Evolutionary conservation across 495 filamentous ascomycete species (phyloP), one percentile per base, ranked within the genome.

Genomic region (Aspergillus incahuasiensis): DNA sequence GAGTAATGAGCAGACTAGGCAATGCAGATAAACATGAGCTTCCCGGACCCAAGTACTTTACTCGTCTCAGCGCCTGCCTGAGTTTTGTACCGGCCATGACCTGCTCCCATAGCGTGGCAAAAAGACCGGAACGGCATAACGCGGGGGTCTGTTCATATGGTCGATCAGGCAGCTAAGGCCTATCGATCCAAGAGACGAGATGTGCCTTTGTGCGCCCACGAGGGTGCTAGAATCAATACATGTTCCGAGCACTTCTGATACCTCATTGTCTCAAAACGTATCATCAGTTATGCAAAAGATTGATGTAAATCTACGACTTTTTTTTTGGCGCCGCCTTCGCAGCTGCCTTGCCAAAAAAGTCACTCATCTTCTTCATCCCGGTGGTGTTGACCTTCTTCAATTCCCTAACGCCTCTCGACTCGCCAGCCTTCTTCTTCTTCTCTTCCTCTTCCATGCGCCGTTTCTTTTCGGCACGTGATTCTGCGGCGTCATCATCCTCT

Each of bases 301-400:
- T 28, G 8, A 8, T 3, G 25, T 28, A 28, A 4, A 4, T 21
- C 22, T 45, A 57, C n/a, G 67, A 53, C 54, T 72, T 71, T 56
- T 73, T 74, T 56, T 72, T 73, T 20, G 65, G 40, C 20, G 70
- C 60, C 9, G 71, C 85, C 58, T 71, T 73, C 18, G 65, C 35
- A 20, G 70, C 60, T 12, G 71, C 85, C 75, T 92, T 96, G 35
- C 79, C 81, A 68, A 98, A 98, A 68, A 97, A 98, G 57, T 86
- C 82, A 60, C 90, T 96, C 84, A 98, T 82, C 78, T 96, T 97
- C 79, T 88, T 90, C 94, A 99, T 99, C 22, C 94, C 95, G 15
- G 64, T 82, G 0, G 85, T 90, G 67, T 96, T 87, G 13, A 89
- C 92, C 74, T 97, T 97, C 67, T 86, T 87, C 63, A 99, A 64